phyloP scores from a whole-genome alignment of 2,329 filamentous ascomycete genomes.

The Talaromyces sp. region DNA sequence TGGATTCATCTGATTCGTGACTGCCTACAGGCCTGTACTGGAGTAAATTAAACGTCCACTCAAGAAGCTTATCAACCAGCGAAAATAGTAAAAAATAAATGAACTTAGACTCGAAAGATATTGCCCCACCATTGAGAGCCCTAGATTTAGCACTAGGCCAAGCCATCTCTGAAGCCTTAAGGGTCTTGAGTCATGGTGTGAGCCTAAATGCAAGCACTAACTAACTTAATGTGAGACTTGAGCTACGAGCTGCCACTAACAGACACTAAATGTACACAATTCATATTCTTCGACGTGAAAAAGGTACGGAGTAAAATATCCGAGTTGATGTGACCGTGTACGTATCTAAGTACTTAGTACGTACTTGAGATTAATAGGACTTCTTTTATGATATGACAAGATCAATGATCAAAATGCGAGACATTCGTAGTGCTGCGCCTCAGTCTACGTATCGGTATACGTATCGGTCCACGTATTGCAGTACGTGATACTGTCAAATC shows the following conservation, averaged over 20 bases:
- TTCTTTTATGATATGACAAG: not conserved
- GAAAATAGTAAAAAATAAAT: not conserved
- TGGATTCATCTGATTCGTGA: not conserved
- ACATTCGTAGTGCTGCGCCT: not conserved
- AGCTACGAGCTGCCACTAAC: not conserved
- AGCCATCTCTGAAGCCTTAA: not conserved
- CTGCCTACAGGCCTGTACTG: not conserved
- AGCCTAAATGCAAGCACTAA: not conserved
- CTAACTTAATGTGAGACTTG: not conserved
- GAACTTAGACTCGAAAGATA: not conserved
- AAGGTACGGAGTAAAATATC: not conserved
- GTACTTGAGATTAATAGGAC: not conserved
- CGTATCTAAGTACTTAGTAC: not conserved
- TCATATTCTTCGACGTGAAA: not conserved
- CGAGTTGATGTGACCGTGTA: not conserved
- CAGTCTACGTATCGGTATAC: not conserved
- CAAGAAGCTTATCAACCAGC: not conserved
- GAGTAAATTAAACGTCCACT: not conserved
- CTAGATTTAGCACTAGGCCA: not conserved
- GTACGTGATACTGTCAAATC: not conserved
- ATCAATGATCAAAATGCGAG: not conserved
- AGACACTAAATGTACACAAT: not conserved
- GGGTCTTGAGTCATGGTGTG: not conserved
- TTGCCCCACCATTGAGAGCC: not conserved
- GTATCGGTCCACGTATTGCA: constrained; percentile 1